Evolutionary conservation across 805 yeast species (phyloP), one percentile per base, ranked within the genome.

Genomic region (Debaryomyces hansenii): DNA sequence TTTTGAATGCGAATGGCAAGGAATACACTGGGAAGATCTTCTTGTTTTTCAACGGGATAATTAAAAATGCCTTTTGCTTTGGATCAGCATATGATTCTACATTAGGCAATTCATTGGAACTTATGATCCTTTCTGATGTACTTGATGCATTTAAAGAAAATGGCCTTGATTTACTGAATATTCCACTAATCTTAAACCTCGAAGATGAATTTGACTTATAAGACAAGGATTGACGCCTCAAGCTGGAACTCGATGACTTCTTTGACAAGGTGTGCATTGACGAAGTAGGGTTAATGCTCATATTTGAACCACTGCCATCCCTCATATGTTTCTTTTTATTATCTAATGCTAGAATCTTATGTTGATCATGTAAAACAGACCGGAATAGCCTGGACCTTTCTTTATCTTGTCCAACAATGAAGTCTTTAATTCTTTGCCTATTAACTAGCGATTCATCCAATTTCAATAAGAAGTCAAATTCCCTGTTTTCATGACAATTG

Each of bases 31-130:
- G 82, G 64, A 79, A 79, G 4, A 77, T 72, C 40, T 74, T 64
- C 43, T 62, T 64, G 49, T 67, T 71, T 50, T 70, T 74, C 63
- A 80, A 74, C 50, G 78, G 74, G 41, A 80, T 69, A 18, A 69
- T 68, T 31, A 66, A 59, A 27, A 58, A 55, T 1, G 92, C 87
- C 56, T 82, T 87, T 42, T 69, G 73, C 45, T 70, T 68, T 1
- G 67, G 50, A 20, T 78, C 82, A 5, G 66, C 57, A 27, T 61
- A 57, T 3, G 62, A 44, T 2, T 66, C 69, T 2, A 81, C 67
- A 42, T 72, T 77, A 0, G 96, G 96, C 39, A 90, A 68, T 37
- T 84, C 87, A 37, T 60, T 58, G 1, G 80, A 75, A n/a, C 63
- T 66, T 20, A 77, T 78, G 29, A 75, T 64, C 53, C 72, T 65